A percentile compares a stretch with the other conserved stretches of the same genome.
Conservation (phyloP, 2,329 filamentous ascomycete species). For the Canariomyces notabilis region DNA sequence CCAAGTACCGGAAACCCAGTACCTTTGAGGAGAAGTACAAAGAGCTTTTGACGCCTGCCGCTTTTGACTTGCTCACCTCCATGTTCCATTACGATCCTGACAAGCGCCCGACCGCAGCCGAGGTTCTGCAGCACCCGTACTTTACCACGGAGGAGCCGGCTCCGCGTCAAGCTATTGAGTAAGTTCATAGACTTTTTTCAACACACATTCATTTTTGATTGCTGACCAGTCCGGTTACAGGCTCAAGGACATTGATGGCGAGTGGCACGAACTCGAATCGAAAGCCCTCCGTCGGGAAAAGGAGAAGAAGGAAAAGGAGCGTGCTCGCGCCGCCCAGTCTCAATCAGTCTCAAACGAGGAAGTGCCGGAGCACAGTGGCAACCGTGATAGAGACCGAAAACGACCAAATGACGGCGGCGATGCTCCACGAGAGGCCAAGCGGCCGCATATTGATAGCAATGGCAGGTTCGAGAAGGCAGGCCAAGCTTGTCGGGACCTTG, state of each 20-base stretch:
- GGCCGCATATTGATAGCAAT: conserved; percentile 24
- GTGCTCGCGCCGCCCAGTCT: conserved; percentile 31
- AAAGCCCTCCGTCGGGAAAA: conserved; percentile 91
- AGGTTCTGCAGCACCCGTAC: conserved; percentile 82
- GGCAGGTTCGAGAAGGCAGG: no score
- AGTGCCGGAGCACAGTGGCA: neutral
- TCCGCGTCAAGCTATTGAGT: conserved; percentile 75
- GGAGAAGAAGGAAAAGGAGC: conserved; percentile 55
- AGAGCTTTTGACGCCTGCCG: conserved; percentile 69
- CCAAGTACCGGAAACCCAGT: conserved; percentile 65
- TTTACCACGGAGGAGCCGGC: conserved; percentile 77
- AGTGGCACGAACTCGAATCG: conserved; percentile 98
- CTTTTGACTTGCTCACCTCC: conserved; percentile 72
- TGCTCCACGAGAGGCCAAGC: conserved; percentile 25
- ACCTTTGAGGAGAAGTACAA: conserved; percentile 80
- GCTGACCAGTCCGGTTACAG: conserved; percentile 40
- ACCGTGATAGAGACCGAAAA: conserved; percentile 36
- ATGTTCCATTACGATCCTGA: conserved; percentile 90
- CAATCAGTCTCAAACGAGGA: conserved; percentile 8
- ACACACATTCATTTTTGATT: neutral
- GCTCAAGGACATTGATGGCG: conserved; percentile 75
- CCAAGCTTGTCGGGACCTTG: neutral
- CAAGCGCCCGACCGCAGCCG: conserved; percentile 74
- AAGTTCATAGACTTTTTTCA: conserved; percentile 36
- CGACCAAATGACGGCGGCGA: conserved; percentile 26